phyloP scores from a whole-genome alignment of 805 yeast species.

The Candida chauliodis region DNA sequence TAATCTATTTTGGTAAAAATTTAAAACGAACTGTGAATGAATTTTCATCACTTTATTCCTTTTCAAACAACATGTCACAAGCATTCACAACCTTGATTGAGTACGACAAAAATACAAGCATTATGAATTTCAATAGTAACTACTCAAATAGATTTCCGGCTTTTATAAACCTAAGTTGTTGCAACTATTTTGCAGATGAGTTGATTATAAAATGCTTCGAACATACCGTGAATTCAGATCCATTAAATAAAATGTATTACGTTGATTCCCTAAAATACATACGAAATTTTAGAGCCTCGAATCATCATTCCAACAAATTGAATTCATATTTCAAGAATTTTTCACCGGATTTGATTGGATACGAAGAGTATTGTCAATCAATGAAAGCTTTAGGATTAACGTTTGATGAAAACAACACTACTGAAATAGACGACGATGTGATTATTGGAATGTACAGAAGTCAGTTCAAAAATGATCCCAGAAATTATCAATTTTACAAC shows the following conservation, averaged over 20 bases:
- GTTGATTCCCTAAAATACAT: conserved; percentile 33
- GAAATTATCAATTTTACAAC: conserved; percentile 35
- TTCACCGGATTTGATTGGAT: conserved; percentile 27
- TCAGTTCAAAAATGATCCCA: conserved; percentile 27
- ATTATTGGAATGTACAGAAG: conserved; percentile 33
- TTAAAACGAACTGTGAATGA: conserved; percentile 16
- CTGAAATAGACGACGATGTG: conserved; percentile 29
- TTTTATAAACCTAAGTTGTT: conserved; percentile 27
- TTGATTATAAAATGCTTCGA: conserved; percentile 39
- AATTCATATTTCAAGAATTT: conserved; percentile 26
- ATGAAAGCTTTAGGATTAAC: conserved; percentile 29
- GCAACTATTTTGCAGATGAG: conserved; percentile 36
- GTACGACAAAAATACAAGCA: conserved; percentile 31
- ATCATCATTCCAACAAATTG: conserved; percentile 18
- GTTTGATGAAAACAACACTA: conserved; percentile 9
- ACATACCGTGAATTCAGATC: conserved; percentile 31
- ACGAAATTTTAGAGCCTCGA: conserved; percentile 13
- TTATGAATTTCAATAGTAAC: conserved; percentile 20
- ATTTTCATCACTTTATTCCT: conserved; percentile 24
- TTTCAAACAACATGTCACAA: conserved; percentile 29
- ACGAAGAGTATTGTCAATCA: conserved; percentile 28
- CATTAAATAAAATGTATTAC: conserved; percentile 28
- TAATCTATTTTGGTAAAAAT: conserved; percentile 32
- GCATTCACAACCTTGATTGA: conserved; percentile 35
- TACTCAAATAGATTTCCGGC: conserved; percentile 18